Base-by-base conservation (phyloP, 2,329 filamentous ascomycete species). In the Thielaviopsis euricoi region DNA sequence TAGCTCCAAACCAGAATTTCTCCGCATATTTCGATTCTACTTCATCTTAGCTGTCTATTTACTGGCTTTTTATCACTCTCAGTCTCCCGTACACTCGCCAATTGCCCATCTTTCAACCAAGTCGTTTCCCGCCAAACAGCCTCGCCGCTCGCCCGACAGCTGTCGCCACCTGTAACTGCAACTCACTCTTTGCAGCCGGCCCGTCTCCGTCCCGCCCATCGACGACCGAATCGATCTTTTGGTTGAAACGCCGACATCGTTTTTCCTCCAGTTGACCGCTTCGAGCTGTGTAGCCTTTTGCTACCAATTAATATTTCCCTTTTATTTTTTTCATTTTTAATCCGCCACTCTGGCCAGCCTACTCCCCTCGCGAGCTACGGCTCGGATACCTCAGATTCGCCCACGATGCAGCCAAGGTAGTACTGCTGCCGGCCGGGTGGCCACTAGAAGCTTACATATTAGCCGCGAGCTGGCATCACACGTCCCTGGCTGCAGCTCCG, bases 371-470 rank as follows among this genome's bases (percentile, higher is more conserved):
- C 61, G 61, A 53, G 61, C 61, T 55, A 59, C 61, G 56, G 61
- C 61, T 62, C 61, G 59, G 59, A 62, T 62, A 59, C 55, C 61
- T 33, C 54, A 61, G 25, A 62, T 62, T 52, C 57, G 58, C 57
- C 55, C 40, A 40, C 57, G 43, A 62, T 62, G 59, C 53, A 53
- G 48, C 56, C 51, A 52, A 54, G 59, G 61, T 62, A 62, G 55
- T 52, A 61, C 59, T 40, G 49, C 29, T 19, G 55, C 37, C 43
- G 59, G 61, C 59, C 61, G 59, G 59, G 55, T 54, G 59, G 57
- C 58, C 57, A 59, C 46, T 50, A 26, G 46, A 43, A 29, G 15
- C 53, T 46, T 52, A 53, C 43, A 48, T 9, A 48, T 48, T 48
- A 48, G 43, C 43, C 43, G 43, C n/a, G 43, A 48, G 26, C 40